phyloP scores from a whole-genome alignment of 2,329 filamentous ascomycete species.

The Clonostachys rhizophaga region DNA sequence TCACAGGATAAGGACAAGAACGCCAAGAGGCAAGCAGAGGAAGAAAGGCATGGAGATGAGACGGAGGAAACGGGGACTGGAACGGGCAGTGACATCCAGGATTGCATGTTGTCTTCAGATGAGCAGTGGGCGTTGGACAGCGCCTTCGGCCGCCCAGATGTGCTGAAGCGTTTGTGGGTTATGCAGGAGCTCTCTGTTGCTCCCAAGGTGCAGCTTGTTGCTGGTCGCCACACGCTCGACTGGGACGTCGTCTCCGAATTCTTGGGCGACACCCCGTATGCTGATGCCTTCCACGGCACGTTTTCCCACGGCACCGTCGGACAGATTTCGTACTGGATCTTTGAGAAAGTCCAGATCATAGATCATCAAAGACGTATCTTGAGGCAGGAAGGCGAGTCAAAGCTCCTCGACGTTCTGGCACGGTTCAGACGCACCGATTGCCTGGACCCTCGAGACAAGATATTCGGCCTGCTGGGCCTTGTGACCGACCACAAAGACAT shows the following conservation, averaged over 20 bases:
- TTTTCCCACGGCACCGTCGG: not conserved
- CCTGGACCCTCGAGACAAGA: not conserved
- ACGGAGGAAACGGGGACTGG: not conserved
- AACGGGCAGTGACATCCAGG: not conserved
- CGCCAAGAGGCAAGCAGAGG: too few species aligned
- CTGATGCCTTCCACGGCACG: conserved; percentile 1
- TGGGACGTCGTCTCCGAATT: conserved; percentile 1
- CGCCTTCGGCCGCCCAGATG: not conserved
- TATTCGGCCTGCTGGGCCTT: not conserved
- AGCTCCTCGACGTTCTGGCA: not conserved
- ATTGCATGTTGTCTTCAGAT: not conserved
- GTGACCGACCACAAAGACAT: not conserved
- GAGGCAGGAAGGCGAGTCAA: not conserved
- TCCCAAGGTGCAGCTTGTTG: conserved; percentile 1
- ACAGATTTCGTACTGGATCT: not conserved
- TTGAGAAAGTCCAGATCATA: not conserved
- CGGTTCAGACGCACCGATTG: not conserved
- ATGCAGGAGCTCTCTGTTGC: not conserved
- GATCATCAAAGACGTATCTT: not conserved
- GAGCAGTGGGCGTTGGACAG: not conserved
- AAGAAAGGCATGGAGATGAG: not conserved
- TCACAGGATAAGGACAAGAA: too few species aligned
- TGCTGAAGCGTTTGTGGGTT: not conserved
- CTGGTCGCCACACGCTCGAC: not conserved
- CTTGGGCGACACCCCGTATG: not conserved